Base-by-base conservation (phyloP, 2,329 filamentous ascomycete genomes). In the Myriosclerotinia curreyana region DNA sequence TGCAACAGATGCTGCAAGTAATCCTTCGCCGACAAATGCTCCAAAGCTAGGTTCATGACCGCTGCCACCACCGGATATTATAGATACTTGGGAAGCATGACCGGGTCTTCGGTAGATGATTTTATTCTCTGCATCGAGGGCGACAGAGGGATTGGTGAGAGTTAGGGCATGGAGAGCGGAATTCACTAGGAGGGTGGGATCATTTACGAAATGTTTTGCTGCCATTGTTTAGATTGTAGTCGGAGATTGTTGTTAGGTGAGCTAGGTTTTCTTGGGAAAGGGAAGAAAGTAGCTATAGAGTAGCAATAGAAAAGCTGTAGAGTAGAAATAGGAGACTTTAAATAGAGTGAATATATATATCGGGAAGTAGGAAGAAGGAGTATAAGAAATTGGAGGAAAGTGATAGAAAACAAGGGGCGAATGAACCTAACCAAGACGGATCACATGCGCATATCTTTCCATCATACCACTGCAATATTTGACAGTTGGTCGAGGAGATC, bases 11-110 rank as follows among this genome's bases (percentile, higher is more conserved):
- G 89, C 93, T 40, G 88, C 86, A 22, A 96, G 84, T 67, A 96
- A 79, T 55, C 92, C 93, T 12, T 83, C 81, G 31, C 93, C 93
- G 17, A 97, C 93, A 77, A 93, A 95, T 65, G 86, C 89, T 1
- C 88, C 86, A 75, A 96, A 96, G 66, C 88, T 90, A 31, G 93
- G 93, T 75, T 97, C 93, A 74, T 97, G 93, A 70, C 93, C 93
- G 25, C 88, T 90, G 63, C 94, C 94, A 69, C 94, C 94, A 68
- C 94, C 94, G 2, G 90, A 93, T 70, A 98, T 82, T 72, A 97
- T 82, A 64, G 91, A 91, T 52, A 96, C 92, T 73, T 91, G 85
- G n/a, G 80, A 69, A 66, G 77, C 76, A 76, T 79, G 72, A 65
- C 71, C 71, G 28, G 86, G 88, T 22, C 89, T 84, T 64, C 85